Conservation (phyloP, 108 stramenopile species). For the Fistulifera solaris region DNA sequence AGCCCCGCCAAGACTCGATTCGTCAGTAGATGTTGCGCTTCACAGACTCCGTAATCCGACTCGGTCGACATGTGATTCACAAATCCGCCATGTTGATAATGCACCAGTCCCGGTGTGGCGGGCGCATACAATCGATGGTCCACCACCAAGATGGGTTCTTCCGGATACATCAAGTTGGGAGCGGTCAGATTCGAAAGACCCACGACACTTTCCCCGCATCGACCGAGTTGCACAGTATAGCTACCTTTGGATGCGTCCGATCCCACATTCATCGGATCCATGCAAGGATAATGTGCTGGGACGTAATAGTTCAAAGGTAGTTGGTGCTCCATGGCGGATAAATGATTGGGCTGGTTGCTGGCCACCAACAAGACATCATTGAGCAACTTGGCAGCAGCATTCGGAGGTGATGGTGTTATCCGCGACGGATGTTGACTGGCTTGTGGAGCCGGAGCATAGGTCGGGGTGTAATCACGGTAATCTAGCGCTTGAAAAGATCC, state of each 20-base stretch:
- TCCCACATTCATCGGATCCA: background rate
- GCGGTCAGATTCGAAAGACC: background rate
- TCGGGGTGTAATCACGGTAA: background rate
- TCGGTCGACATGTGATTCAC: no score
- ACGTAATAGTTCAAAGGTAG: background rate
- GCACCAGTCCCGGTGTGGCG: background rate
- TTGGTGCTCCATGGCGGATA: background rate
- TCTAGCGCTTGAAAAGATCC: background rate
- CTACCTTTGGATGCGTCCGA: background rate
- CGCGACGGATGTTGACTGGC: background rate
- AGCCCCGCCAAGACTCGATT: no score
- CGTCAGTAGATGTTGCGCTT: no score
- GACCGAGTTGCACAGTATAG: constrained; percentile 1
- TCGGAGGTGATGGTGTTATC: constrained; percentile 9
- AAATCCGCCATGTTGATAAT: constrained; percentile 2
- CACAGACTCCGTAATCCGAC: no score
- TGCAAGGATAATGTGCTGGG: background rate
- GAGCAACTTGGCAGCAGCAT: background rate
- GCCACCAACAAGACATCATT: background rate
- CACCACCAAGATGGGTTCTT: background rate
- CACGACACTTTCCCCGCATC: background rate
- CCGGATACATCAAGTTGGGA: background rate
- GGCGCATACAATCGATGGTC: no score
- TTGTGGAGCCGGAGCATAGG: background rate
- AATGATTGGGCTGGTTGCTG: background rate